phyloP scores from a whole-genome alignment of 495 filamentous ascomycete species.

The Podospora pseudoanserina region DNA sequence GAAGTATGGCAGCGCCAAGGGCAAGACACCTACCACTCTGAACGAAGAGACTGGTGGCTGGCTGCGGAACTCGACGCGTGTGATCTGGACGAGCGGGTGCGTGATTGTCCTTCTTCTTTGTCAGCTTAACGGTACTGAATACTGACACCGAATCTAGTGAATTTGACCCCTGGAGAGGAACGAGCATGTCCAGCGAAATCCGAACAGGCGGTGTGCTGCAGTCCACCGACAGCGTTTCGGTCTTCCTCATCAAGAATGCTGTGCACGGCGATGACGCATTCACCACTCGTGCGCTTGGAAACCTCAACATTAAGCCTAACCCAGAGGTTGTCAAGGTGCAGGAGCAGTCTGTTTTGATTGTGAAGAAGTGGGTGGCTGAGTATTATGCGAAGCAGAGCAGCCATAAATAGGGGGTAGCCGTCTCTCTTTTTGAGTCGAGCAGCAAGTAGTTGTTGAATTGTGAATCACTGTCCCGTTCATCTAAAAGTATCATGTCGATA shows the following conservation, averaged over 20 bases:
- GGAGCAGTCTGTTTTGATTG: conserved; percentile 25
- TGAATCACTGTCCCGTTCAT: too few relatives aligned
- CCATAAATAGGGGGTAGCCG: not conserved
- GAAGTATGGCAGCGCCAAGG: conserved; percentile 50
- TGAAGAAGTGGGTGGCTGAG: conserved; percentile 50
- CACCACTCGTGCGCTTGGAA: conserved; percentile 35
- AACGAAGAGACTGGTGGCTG: conserved; percentile 60
- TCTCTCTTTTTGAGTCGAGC: not conserved
- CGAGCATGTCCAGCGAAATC: conserved; percentile 50
- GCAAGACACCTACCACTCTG: conserved; percentile 50
- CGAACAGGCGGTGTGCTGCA: conserved; percentile 53
- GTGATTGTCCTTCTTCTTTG: conserved; percentile 10
- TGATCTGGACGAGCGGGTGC: conserved; percentile 59
- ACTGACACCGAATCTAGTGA: conserved; percentile 31
- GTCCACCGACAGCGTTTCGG: conserved; percentile 41
- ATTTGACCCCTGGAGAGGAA: conserved; percentile 58
- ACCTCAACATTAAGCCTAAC: conserved; percentile 31
- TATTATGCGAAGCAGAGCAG: conserved; percentile 28
- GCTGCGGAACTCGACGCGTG: conserved; percentile 48
- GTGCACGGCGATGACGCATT: conserved; percentile 53
- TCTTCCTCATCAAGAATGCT: conserved; percentile 55
- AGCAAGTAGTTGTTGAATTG: too few relatives aligned
- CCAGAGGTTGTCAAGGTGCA: conserved; percentile 43
- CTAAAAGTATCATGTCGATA: too few relatives aligned
- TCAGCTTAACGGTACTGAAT: too few relatives aligned